Evolutionary conservation across 768 basidiomycete species (phyloP).

Genomic region (Podaxis sp.): DNA sequence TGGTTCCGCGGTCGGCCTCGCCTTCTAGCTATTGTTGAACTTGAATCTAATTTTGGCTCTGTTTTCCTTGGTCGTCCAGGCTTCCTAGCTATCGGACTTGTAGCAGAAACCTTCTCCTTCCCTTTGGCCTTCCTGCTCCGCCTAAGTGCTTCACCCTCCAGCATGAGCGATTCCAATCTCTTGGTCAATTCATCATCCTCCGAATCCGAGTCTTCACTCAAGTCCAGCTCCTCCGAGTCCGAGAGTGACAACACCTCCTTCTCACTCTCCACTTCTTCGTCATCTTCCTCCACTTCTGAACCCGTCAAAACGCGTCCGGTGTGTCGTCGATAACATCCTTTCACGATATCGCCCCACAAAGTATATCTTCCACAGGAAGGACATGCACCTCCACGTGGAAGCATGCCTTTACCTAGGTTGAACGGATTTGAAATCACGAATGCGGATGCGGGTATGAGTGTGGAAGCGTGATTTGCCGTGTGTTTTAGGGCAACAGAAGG

Average conservation of each 20-base stretch:
- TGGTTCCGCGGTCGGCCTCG: background rate
- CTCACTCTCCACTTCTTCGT: conserved; percentile 11
- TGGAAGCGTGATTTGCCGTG: background rate
- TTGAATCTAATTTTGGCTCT: background rate
- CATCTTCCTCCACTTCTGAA: conserved; percentile 24
- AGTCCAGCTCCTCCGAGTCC: conserved; percentile 12
- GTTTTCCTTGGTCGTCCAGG: background rate
- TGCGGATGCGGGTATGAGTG: background rate
- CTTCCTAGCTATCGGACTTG: background rate
- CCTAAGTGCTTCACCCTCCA: background rate
- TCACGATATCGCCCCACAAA: conserved; percentile 68
- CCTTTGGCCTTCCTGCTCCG: background rate
- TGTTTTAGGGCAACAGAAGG: background rate
- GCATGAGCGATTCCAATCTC: background rate
- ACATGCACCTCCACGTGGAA: conserved; percentile 65
- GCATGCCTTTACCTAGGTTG: conserved; percentile 21
- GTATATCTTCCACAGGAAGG: conserved; percentile 45
- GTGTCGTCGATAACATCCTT: conserved; percentile 53
- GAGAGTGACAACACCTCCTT: background rate
- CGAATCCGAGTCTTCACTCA: background rate
- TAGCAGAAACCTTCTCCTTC: background rate
- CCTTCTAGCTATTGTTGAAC: background rate
- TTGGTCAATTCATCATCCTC: background rate
- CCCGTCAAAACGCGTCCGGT: conserved; percentile 26
- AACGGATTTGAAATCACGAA: background rate